phyloP scores from a whole-genome alignment of 139 green algal genomes.

The Monoraphidium neglectum region DNA sequence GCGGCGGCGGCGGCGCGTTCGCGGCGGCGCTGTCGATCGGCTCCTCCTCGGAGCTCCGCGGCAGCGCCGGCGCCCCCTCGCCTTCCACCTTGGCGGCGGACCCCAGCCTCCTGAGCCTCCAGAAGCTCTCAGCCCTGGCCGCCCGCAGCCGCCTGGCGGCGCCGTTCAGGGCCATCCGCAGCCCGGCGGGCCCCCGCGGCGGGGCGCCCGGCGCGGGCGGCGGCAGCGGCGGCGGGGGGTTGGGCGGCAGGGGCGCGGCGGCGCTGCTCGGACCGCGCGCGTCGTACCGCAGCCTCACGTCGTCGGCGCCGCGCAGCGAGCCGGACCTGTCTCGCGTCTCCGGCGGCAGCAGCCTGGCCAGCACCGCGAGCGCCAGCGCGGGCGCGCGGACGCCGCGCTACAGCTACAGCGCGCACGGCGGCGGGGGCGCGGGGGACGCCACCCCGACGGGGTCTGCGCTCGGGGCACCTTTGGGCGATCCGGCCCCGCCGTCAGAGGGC shows the following conservation, averaged over 20 bases:
- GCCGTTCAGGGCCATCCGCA: constrained; percentile 15
- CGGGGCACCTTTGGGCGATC: constrained; percentile 1
- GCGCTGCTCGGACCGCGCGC: background rate
- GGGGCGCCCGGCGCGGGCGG: background rate
- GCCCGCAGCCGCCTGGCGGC: background rate
- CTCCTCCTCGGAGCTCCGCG: too few species aligned
- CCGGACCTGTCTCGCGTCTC: constrained; percentile 13
- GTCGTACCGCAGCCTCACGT: background rate
- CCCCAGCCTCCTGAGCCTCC: background rate
- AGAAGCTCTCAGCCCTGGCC: background rate
- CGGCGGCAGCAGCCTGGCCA: constrained; percentile 23
- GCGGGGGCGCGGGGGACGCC: too few species aligned
- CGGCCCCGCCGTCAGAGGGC: background rate
- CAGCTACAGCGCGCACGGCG: background rate
- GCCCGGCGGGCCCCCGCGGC: background rate
- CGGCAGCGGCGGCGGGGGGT: background rate
- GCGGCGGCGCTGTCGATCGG: too few species aligned
- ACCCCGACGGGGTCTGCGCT: background rate
- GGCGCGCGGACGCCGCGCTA: background rate
- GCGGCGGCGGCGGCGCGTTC: too few species aligned
- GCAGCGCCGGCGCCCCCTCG: too few species aligned
- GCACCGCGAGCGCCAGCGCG: background rate
- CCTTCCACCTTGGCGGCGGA: too few species aligned
- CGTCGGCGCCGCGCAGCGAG: constrained; percentile 2
- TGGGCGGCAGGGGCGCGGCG: too few species aligned